Base-by-base conservation (phyloP, 2,329 filamentous ascomycete genomes). In the Coniochaeta sp. region DNA sequence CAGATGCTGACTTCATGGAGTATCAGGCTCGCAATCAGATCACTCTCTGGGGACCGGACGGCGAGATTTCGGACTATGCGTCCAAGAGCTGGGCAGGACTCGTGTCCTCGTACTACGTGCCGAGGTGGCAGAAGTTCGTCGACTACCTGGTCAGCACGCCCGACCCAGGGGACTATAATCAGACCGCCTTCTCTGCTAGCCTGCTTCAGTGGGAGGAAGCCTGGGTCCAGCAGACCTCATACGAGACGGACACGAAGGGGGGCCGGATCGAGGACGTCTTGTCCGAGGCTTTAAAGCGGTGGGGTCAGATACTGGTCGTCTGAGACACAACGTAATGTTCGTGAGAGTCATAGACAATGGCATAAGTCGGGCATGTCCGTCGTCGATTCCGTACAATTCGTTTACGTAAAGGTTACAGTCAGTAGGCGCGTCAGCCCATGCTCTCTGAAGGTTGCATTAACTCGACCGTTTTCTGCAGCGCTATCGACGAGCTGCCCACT, bases 21-120 rank as follows among this genome's bases (percentile, higher is more conserved):
- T 74, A 72, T 58, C 67, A 76, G 45, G 74, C 75, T 6, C 65
- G 71, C 12, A 77, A 77, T 48, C 75, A 78, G 53, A 63, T 78
- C 52, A 78, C 76, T 6, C 64, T 74, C 10, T 78, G 75, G 75
- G 74, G 74, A 0, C 74, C 74, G 0, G 59, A 57, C 1, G 73
- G 72, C 13, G 62, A 78, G 57, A 74, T 78, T 35, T 67, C 60
- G 31, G 76, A 78, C 59, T 79, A 78, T 53, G 74, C 75, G 3
- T 71, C 68, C 4, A 77, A 76, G 61, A 63, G 64, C 20, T 79
- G 75, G 75, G 66, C 64, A 8, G 75, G 75, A 1, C 61, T 79
- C 0, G 68, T 77, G 4, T 62, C 61, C 1, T 61, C 61, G 1
- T 79, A 78, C 59, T 78, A 78, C 57, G 47, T 67, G 9, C 67